phyloP scores from a whole-genome alignment of 306 rosid genomes.

The Erythrophleum fordii region DNA sequence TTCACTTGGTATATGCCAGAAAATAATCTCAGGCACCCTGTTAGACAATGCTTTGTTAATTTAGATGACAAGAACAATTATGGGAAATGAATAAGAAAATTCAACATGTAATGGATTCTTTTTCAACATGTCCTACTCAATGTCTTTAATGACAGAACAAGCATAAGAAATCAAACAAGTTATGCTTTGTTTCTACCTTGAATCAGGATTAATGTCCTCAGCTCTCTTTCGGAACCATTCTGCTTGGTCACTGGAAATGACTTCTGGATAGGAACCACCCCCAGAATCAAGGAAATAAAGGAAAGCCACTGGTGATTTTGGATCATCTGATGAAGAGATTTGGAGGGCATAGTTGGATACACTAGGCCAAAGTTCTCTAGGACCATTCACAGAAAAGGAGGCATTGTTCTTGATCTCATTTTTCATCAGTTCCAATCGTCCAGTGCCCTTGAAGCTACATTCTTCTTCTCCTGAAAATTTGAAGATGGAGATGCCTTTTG shows the following conservation, averaged over 20 bases:
- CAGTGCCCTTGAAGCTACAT: conserved; percentile 80
- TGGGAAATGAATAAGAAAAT: not conserved
- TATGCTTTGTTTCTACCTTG: conserved; percentile 52
- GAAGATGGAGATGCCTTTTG: conserved; percentile 14
- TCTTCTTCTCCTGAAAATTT: conserved; percentile 50
- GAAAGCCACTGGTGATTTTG: conserved; percentile 58
- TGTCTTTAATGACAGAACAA: not conserved
- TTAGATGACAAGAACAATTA: conserved; percentile 16
- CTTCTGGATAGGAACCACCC: conserved; percentile 88
- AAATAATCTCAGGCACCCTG: conserved; percentile 83
- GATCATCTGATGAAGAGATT: conserved; percentile 52
- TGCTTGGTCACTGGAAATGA: conserved; percentile 69
- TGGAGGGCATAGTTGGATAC: conserved; percentile 74
- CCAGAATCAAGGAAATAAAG: conserved; percentile 90
- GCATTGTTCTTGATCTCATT: conserved; percentile 53
- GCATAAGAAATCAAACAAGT: conserved; percentile 8
- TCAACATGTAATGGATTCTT: not conserved
- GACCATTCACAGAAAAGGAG: conserved; percentile 65
- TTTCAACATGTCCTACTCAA: conserved; percentile 14
- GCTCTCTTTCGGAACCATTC: conserved; percentile 70
- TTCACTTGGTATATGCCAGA: conserved; percentile 91
- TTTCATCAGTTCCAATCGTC: conserved; percentile 61
- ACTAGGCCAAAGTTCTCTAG: conserved; percentile 82
- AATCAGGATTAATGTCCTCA: conserved; percentile 60
- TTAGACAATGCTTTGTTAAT: conserved; percentile 19